These are phyloP conservation scores for Rhynchosporium agropyri DNA, from an alignment of 2,329 filamentous ascomycete genomes.

Conservation along the genomic window DNA sequence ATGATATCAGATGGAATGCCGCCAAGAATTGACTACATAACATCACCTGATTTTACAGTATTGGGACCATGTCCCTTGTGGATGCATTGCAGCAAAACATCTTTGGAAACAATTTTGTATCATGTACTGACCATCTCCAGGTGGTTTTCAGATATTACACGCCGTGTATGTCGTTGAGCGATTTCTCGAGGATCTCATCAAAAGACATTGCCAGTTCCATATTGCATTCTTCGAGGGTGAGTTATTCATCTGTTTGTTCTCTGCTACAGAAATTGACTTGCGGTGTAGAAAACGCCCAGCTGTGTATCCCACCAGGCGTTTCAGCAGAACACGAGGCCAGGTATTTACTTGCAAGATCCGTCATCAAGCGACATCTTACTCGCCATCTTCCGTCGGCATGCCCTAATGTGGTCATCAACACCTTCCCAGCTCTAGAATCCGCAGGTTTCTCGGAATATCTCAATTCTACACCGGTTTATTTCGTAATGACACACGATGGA, in stretches of 20 bases:
- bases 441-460: constrained; percentile 59
- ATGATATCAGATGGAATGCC: no score
- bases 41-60: neutral
- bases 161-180: constrained; percentile 69
- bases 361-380: constrained; percentile 64
- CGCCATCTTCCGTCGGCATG: constrained; percentile 34
- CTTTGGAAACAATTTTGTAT: neutral
- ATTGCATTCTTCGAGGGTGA: constrained; percentile 63
- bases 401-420: constrained; percentile 43
- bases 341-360: constrained; percentile 63
- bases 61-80: neutral
- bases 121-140: constrained; percentile 40
- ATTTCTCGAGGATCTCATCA: constrained; percentile 62
- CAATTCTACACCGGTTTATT: constrained; percentile 57
- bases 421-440: constrained; percentile 51
- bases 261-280: constrained; percentile 21
- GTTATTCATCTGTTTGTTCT: neutral
- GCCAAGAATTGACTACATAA: no score
- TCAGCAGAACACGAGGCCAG: constrained; percentile 40
- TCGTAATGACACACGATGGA: constrained; percentile 71
- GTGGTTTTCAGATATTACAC: constrained; percentile 72
- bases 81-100: neutral
- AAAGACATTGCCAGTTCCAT: constrained; percentile 70
- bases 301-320: constrained; percentile 56
- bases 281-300: constrained; percentile 48